Base-by-base conservation (phyloP, 2,329 filamentous ascomycete genomes). In the Dactylellina haptotyla region DNA sequence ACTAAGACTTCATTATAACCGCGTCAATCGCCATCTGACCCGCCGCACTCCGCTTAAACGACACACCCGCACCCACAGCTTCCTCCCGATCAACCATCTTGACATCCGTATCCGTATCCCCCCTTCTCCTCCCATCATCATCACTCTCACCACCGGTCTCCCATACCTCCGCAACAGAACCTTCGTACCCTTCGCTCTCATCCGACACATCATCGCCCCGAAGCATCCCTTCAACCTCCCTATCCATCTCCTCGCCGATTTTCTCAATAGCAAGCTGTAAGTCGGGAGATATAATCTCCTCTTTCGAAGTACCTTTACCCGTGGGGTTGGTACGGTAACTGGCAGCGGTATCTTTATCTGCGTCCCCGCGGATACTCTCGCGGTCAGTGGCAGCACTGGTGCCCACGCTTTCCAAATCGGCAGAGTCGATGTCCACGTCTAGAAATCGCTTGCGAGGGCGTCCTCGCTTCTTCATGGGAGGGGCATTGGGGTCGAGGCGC, bases 401-500 rank as follows among this genome's bases (percentile, higher is more conserved):
- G 3, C 25, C 45, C 12, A 6, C 20, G 16, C 50, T 54, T 6
- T 39, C 50, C n/a, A 25, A 16, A 9, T 39, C 50, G 28, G 14
- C n/a, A 41, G 9, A 14, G 23, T 20, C 18, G 23, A 20, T 37
- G n/a, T 63, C 58, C 0, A 63, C 26, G 34, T 51, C 66, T 25
- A 58, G 58, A 53, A 64, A 72, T 34, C 51, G 23, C 46, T 73
- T 73, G 4, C 67, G 23, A 0, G 67, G 67, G 20, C 67, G 53
- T 0, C 67, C 67, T 12, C 67, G 16, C 59, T 73, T 73, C 41
- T 73, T 73, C 67, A 65, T 59, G 25, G 67, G 67, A 20, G 67
- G 67, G 1, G 67, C 67, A 23, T 61, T 65, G 1, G 67, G 67
- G 28, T 73, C 67, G 18, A 73, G 43, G 14, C 37, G 53, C 14